Evolutionary conservation across 805 yeast species (phyloP), one percentile per base, ranked within the genome.

Genomic region (Ogataea nonfermentans): DNA sequence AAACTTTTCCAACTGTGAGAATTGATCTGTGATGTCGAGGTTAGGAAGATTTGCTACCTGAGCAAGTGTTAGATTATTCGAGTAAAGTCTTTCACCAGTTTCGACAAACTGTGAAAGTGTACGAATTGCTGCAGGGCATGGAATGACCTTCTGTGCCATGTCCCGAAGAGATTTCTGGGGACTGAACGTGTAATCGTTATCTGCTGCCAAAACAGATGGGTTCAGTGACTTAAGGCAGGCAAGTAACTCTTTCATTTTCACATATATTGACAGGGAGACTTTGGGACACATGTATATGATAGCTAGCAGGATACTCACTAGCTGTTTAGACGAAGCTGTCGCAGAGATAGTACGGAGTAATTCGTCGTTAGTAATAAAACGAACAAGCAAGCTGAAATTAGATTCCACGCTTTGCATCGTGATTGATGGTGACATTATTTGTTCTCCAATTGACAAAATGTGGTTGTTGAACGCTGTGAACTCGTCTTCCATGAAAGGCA

Each of bases 171-270:
- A 9, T 2, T 14, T 11, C 6, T 16, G 4, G 7, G n/a, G 35
- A 6, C 24, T 3, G 7, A 22, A 26, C 4, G 11, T 10, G 17
- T 10, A 24, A 9, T 19, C 29, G 3, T n/a, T 24, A 8, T 43
- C 43, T 17, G 33, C 37, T 2, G 41, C 20, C 5, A 37, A 13
- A 6, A 11, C 10, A 2, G 25, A 29, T 8, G 50, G 27, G 1
- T 36, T 20, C 15, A 58, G 16, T 0, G 48, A 9, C 23, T 47
- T 42, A 11, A 59, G 26, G 10, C 37, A 40, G 1, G 33, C 49
- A 8, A 62, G 24, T 3, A 57, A 45, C 34, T 61, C 60, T 37
- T 60, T 60, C 43, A 59, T 49, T 24, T 40, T 36, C 9, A 56
- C 37, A 35, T 55, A 53, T 0, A 51, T 40, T 23, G 51, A 49